Conservation (phyloP, 2,329 filamentous ascomycete species). For the Podosphaera aphanis region DNA sequence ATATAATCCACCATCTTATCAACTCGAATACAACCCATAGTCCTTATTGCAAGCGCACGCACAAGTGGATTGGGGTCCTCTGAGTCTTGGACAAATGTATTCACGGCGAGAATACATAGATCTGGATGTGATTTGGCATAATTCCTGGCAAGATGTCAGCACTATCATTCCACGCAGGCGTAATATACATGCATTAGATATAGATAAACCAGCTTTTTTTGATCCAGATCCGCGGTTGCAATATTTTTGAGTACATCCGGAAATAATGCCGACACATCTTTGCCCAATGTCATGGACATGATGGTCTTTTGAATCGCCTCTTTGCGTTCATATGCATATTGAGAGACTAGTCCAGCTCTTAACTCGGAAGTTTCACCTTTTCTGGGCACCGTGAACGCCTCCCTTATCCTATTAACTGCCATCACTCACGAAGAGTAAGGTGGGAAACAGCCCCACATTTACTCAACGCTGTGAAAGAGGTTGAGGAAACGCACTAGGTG, state of each 20-base stretch:
- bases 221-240: constrained; percentile 77
- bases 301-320: constrained; percentile 99
- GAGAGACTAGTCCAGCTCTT: constrained; percentile 81
- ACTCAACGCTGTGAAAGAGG: not conserved
- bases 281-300: constrained; percentile 98
- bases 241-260: constrained; percentile 98
- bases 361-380: constrained; percentile 98
- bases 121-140: constrained; percentile 98
- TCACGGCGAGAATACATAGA: constrained; percentile 93
- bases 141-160: constrained; percentile 38
- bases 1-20: constrained; percentile 99
- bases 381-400: constrained; percentile 73
- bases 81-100: constrained; percentile 96
- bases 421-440: constrained; percentile 28
- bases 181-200: constrained; percentile 55
- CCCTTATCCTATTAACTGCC: constrained; percentile 90
- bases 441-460: not conserved
- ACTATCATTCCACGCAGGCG: not conserved
- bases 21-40: constrained; percentile 94
- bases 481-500: not conserved
- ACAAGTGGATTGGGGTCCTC: constrained; percentile 96
- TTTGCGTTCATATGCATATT: constrained; percentile 98
- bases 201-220: constrained; percentile 98
- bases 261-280: constrained; percentile 92
- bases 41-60: constrained; percentile 80